Base-by-base conservation (phyloP, 1,284 basidiomycete species). In the Irpex sp. region DNA sequence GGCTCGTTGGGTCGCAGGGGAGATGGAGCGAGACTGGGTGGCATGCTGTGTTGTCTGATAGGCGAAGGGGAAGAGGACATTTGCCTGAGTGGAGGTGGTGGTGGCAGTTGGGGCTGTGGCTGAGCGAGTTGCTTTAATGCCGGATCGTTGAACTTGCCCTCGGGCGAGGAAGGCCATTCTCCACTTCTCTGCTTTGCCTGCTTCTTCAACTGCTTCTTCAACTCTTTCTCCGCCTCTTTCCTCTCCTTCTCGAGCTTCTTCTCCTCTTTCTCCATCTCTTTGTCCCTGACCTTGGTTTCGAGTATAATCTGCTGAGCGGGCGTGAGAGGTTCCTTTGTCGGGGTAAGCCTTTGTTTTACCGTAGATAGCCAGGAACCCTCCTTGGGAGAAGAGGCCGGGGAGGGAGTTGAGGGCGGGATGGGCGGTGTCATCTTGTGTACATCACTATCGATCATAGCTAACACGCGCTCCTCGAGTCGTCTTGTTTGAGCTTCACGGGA, bases 231-330 rank as follows among this genome's bases (percentile, higher is more conserved):
- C 62, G 76, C 79, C 58, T 81, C 82, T 51, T 65, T 66, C 59
- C 51, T 61, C 67, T 79, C 83, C 58, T 73, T 79, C 62, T 80
- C 83, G 2, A 71, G 68, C 57, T 75, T 77, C 70, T 76, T 77
- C 64, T 74, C 73, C 68, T 77, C 80, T 68, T 86, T 84, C 72
- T 71, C 71, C n/a, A 68, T 63, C 59, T 72, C 71, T 63, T 87
- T 86, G 56, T 88, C 85, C 58, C 82, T 80, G 21, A 80, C 77
- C 67, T 91, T 89, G 18, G 87, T 77, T 10, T 92, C 90, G 58
- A 82, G 78, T 48, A 91, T 85, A 61, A 92, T 79, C 67, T 90
- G 88, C 68, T 92, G 90, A 0, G 90, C 90, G 5, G 91, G 90
- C 0, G 90, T 92, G 18, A 91, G 80, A 9, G 80, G 74, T 19